Base-by-base conservation (phyloP, 164 flowering plant genomes). In the Nymphaea thermarum region DNA sequence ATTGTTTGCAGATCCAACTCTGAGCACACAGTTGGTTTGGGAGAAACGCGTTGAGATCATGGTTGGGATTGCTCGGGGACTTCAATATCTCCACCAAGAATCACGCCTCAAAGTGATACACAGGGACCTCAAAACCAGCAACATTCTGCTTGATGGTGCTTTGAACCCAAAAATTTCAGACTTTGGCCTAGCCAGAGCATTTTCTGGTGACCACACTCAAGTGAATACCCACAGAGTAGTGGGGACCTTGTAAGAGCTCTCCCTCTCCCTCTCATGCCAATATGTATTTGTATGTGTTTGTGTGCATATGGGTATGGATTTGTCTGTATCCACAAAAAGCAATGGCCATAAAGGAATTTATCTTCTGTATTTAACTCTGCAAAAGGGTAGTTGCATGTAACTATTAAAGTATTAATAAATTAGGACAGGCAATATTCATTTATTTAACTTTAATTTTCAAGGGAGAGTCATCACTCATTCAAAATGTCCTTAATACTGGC, bases 111-210 rank as follows among this genome's bases (percentile, higher is more conserved):
- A 71, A 51, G 71, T 83, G 11, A 80, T 85, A 8, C 88, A 85
- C 18, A 65, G 85, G 5, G 88, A 85, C 72, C 72, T 85, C 14
- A 84, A 84, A 62, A 75, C 82, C 0, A 73, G 85, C 67, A 82
- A 84, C 44, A 57, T 82, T 25, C 36, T 82, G 12, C 69, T 85
- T 7, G 86, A 82, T 55, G 53, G 6, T 3, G 69, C 76, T 1
- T 76, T 83, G 84, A 76, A 55, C 25, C 85, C 86, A 0, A 85
- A 79, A 55, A 85, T 85, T 44, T 74, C 85, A 16, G 82, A 82
- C 64, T 84, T 84, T 71, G 84, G 89, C 5, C 53, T 79, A 74
- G 86, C 86, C 36, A 75, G 76, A 60, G 44, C 71, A 12, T 73
- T 82, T 61, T 60, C 44, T 17, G 61, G 68, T 2, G 75, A 82